Conservation (phyloP, 495 filamentous ascomycete genomes). For the Letharia lupina region DNA sequence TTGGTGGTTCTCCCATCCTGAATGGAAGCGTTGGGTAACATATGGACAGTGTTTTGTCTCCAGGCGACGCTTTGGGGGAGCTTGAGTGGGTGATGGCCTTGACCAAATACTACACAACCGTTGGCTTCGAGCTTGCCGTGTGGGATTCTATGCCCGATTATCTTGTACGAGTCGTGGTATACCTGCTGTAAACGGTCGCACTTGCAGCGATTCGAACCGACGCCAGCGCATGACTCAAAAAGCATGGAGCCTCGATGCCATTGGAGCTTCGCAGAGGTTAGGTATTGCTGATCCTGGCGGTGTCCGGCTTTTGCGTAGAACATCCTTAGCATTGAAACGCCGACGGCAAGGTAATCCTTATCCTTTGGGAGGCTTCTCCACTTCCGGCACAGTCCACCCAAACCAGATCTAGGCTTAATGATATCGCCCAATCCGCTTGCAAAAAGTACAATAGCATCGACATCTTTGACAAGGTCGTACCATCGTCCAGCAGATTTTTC, state of each 20-base stretch:
- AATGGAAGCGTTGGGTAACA: background rate
- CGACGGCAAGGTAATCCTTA: slow-evolving; percentile 24
- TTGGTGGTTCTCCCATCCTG: background rate
- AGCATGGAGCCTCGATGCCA: slow-evolving; percentile 25
- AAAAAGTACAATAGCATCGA: slow-evolving; percentile 25
- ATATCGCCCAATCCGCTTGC: slow-evolving; percentile 26
- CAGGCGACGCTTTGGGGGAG: background rate
- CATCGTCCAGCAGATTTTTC: slow-evolving; percentile 24
- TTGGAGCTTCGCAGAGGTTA: slow-evolving; percentile 21
- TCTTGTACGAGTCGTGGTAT: background rate
- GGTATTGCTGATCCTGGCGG: slow-evolving; percentile 9
- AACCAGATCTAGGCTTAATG: slow-evolving; percentile 9
- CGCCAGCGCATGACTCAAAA: slow-evolving; percentile 21
- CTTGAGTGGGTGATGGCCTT: slow-evolving; percentile 1
- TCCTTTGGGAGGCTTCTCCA: slow-evolving; percentile 24
- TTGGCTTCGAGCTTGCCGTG: background rate
- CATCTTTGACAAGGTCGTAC: slow-evolving; percentile 22
- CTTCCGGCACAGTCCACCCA: slow-evolving; percentile 8
- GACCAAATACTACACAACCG: slow-evolving; percentile 14
- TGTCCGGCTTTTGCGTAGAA: slow-evolving; percentile 24
- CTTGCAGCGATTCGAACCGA: background rate
- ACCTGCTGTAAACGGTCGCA: slow-evolving; percentile 14
- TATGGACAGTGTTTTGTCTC: background rate
- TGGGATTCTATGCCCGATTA: background rate
- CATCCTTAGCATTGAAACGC: slow-evolving; percentile 16